phyloP scores from a whole-genome alignment of 352 stramenopile species.

The Phytophthora tubulina region DNA sequence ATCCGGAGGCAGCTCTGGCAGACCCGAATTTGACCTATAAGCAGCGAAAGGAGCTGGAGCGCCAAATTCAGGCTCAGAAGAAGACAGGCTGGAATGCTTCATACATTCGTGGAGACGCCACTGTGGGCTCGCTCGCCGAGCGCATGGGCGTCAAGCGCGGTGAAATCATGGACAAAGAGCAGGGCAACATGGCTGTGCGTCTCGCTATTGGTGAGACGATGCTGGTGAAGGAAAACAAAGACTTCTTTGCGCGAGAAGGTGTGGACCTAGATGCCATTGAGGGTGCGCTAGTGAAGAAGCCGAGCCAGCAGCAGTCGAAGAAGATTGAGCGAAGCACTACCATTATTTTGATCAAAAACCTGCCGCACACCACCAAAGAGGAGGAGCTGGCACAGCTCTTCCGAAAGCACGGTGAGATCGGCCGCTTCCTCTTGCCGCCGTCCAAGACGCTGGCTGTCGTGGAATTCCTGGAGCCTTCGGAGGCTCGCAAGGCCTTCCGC shows the following conservation, averaged over 20 bases:
- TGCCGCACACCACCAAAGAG: constrained; percentile 95
- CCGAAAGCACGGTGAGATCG: constrained; percentile 88
- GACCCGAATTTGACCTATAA: constrained; percentile 88
- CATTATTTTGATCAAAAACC: constrained; percentile 98
- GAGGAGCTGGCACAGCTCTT: constrained; percentile 97
- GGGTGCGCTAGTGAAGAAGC: constrained; percentile 73
- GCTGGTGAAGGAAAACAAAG: constrained; percentile 98
- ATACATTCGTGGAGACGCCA: constrained; percentile 84
- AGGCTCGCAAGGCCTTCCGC: constrained; percentile 96
- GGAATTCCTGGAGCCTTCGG: constrained; percentile 95
- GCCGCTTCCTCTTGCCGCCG: constrained; percentile 91
- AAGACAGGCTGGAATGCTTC: constrained; percentile 96
- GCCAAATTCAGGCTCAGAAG: constrained; percentile 80
- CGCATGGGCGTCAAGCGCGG: constrained; percentile 93
- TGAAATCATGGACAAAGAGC: constrained; percentile 96
- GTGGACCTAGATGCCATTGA: constrained; percentile 96
- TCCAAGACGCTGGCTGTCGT: constrained; percentile 97
- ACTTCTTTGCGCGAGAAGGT: constrained; percentile 96
- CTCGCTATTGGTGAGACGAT: constrained; percentile 98
- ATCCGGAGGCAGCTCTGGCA: constrained; percentile 65
- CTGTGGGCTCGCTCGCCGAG: constrained; percentile 80
- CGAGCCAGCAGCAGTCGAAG: constrained; percentile 48
- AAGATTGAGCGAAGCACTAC: constrained; percentile 94
- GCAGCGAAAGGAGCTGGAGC: constrained; percentile 92
- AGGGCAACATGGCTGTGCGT: constrained; percentile 97